Base-by-base conservation (phyloP, 768 basidiomycete species). In the Termitomyces sp. region DNA sequence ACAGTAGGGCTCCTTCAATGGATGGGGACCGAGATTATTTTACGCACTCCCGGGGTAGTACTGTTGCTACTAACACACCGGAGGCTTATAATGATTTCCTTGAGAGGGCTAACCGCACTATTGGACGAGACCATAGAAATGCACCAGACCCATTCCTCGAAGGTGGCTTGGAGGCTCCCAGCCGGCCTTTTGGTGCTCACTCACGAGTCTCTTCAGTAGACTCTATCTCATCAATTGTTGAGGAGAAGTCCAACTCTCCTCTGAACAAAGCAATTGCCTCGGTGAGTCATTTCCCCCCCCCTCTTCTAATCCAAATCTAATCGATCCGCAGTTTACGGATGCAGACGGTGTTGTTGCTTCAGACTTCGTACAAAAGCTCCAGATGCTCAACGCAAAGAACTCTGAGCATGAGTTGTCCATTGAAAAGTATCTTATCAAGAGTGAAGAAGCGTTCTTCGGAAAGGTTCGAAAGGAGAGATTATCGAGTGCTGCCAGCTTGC, bases 251-350 rank as follows among this genome's bases (percentile, higher is more conserved):
- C 1, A 89, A 89, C 60, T 94, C 95, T 23, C 94, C 95, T 11
- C 75, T 96, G 58, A 97, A 97, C 76, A 96, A 95, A 73, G 92
- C 94, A 11, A 92, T 93, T 65, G 88, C 88, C 53, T 88, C 92
- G 58, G 91, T 93, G 65, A 62, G 83, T 73, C 25, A 5, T 14
- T 16, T 14, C 34, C 38, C 0, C 17, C 37, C 32, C 2, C 34
- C 23, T 21, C 50, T 19, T 37, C 47, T 57, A 48, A 40, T 25
- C 56, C 49, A 54, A 59, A 43, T 38, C 58, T 56, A 21, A 43
- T 32, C 41, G 19, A 38, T n/a, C 9, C n/a, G 40, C 29, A 94
- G 89, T 97, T 97, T 73, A 96, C 95, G 21, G 95, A 96, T 69
- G 80, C 91, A 1, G 93, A 96, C 68, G 95, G 95, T 35, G 92